These are phyloP conservation scores for Chloromonas sp. DNA, from an alignment of 163 green algal species.

Conservation along the genomic window DNA sequence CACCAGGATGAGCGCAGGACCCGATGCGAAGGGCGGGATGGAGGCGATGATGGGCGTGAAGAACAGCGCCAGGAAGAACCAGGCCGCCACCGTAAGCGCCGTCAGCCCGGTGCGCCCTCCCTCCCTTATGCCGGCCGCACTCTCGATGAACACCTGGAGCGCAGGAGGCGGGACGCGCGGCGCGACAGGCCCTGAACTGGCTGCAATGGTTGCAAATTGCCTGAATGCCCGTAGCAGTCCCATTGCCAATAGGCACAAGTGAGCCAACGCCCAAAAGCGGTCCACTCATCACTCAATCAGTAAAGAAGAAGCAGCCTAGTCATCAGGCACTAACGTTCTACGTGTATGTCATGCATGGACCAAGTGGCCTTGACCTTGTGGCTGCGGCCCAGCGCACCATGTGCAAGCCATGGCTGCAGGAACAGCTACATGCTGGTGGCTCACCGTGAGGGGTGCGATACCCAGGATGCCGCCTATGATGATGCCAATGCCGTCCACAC, in stretches of 20 bases:
- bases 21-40: slow-evolving; percentile 52
- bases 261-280: background rate
- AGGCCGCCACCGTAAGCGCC: slow-evolving; percentile 29
- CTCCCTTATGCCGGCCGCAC: slow-evolving; percentile 58
- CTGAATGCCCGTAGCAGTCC: no score
- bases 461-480: slow-evolving; percentile 63
- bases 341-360: no score
- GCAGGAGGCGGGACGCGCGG: no score
- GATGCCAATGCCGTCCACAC: slow-evolving; percentile 63
- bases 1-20: slow-evolving; percentile 53
- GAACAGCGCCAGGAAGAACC: slow-evolving; percentile 47
- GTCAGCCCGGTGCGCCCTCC: slow-evolving; percentile 76
- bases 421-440: no score
- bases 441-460: slow-evolving; percentile 48
- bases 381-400: no score
- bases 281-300: background rate
- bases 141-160: background rate
- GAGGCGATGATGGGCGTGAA: slow-evolving; percentile 47
- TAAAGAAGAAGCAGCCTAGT: slow-evolving; percentile 6
- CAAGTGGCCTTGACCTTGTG: no score
- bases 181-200: no score
- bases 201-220: no score
- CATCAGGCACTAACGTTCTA: no score
- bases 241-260: no score
- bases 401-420: no score